Percentiles rank a stretch among this genome's conserved stretches.
phyloP scores from a whole-genome alignment of 306 rosid genomes.

The Prunus dulcis region DNA sequence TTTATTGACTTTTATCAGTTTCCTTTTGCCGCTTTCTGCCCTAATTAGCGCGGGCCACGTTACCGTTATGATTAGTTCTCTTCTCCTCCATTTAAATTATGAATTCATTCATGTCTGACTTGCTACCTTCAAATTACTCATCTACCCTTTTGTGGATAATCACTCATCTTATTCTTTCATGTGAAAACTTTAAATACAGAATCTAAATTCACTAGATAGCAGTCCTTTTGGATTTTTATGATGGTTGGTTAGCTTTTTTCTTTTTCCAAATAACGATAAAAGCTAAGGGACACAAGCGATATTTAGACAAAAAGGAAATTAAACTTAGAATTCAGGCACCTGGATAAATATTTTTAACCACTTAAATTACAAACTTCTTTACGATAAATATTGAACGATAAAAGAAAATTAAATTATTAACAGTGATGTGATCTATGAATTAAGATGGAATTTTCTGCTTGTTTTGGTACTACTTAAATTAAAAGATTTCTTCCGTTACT shows the following conservation, averaged over 20 bases:
- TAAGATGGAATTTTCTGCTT: neutral
- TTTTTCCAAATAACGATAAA: neutral
- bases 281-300: no score
- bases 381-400: neutral
- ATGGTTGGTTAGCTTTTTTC: neutral
- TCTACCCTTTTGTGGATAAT: neutral
- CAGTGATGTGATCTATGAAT: neutral
- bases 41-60: slow-evolving; percentile 34
- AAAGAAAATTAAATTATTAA: neutral
- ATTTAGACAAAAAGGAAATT: no score
- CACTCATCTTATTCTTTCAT: neutral
- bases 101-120: neutral
- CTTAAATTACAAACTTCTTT: no score
- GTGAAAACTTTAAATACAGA: neutral
- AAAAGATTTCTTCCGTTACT: neutral
- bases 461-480: neutral
- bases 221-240: neutral
- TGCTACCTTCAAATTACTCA: neutral
- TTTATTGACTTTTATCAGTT: slow-evolving; percentile 16
- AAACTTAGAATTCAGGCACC: accelerated
- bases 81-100: neutral
- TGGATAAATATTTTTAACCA: no score
- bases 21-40: neutral
- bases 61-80: slow-evolving; percentile 30
- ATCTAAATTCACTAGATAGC: neutral